phyloP scores from a whole-genome alignment of 2,329 filamentous ascomycete genomes.

The Diaporthe citrichinensis region DNA sequence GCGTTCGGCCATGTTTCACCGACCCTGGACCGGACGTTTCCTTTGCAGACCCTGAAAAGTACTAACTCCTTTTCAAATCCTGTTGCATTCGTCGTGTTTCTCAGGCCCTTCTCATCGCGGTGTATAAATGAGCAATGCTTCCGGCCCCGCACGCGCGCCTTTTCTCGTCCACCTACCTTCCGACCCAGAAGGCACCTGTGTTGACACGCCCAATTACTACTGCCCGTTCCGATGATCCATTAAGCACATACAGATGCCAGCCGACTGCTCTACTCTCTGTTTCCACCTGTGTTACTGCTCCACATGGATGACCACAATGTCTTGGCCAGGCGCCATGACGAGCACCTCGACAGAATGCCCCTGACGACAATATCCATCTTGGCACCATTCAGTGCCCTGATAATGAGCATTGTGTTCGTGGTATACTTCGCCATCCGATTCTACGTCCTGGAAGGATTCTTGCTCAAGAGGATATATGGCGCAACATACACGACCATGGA shows the following conservation, averaged over 20 bases:
- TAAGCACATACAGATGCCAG: neutral
- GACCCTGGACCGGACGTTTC: neutral
- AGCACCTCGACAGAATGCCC: constrained; percentile 23
- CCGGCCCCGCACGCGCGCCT: no score
- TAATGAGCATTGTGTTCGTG: constrained; percentile 31
- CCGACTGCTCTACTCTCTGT: neutral
- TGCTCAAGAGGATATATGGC: constrained; percentile 30
- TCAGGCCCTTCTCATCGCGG: no score
- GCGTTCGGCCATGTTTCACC: constrained; percentile 3
- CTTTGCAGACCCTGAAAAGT: neutral
- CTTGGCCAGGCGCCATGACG: constrained; percentile 9
- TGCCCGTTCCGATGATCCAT: neutral
- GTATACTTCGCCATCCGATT: constrained; percentile 16
- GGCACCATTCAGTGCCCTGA: constrained; percentile 24
- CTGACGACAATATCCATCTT: constrained; percentile 21
- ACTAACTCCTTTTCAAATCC: neutral
- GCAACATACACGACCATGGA: constrained; percentile 29
- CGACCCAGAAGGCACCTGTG: no score
- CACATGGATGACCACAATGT: neutral
- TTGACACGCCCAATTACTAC: neutral
- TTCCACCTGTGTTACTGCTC: neutral
- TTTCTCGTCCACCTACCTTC: neutral
- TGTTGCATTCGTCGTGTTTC: neutral
- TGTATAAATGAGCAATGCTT: neutral
- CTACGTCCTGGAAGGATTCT: constrained; percentile 18